phyloP scores from a whole-genome alignment of 75 land plant species.

The Larix kaempferi region DNA sequence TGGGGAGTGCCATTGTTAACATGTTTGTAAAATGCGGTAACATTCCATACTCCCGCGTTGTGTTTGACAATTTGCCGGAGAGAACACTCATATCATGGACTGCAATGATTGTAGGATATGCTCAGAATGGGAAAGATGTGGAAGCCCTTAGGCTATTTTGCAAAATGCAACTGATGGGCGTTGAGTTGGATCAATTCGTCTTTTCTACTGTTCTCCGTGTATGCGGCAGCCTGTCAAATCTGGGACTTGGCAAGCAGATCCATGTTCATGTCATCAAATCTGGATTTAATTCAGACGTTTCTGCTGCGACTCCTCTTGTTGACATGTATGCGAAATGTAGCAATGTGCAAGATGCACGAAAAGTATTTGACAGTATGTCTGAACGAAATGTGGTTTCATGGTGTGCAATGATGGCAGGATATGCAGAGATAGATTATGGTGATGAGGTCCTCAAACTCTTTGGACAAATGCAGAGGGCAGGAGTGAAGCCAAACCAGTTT shows the following conservation, averaged over 20 bases:
- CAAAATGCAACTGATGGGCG: neutral
- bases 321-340: constrained; percentile 39
- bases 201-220: constrained; percentile 10
- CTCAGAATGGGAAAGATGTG: neutral
- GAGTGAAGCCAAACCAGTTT: constrained; percentile 37
- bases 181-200: neutral
- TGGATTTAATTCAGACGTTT: constrained; percentile 15
- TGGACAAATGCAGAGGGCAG: constrained; percentile 26
- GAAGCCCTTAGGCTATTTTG: constrained; percentile 4
- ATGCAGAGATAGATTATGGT: constrained; percentile 26
- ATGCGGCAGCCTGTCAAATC: constrained; percentile 15
- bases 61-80: constrained; percentile 27
- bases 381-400: constrained; percentile 28
- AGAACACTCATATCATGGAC: constrained; percentile 19
- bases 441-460: constrained; percentile 22
- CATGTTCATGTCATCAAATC: constrained; percentile 17
- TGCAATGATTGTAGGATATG: constrained; percentile 5
- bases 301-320: constrained; percentile 22
- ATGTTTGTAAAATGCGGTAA: constrained; percentile 41
- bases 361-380: constrained; percentile 21
- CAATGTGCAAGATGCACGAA: constrained; percentile 15
- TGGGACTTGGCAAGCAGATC: constrained; percentile 24
- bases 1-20: constrained; percentile 36
- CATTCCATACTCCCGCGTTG: neutral
- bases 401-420: constrained; percentile 32